phyloP scores from a whole-genome alignment of 1,139 yeast species.

The Maudiozyma humilis region DNA sequence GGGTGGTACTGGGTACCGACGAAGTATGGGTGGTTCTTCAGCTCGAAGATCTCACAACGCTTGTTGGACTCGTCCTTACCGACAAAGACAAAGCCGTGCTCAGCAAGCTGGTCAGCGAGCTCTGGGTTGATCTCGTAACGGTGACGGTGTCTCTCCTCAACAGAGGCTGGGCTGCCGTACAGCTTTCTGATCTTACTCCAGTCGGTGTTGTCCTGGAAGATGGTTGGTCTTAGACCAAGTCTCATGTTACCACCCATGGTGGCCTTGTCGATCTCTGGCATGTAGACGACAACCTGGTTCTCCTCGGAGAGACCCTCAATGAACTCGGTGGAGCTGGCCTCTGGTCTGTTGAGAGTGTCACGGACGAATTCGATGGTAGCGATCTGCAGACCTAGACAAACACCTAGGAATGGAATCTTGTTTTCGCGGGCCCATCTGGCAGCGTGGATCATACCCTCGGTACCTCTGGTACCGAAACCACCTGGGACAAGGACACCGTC shows the following conservation, averaged over 20 bases:
- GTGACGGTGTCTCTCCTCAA: slow-evolving; percentile 95
- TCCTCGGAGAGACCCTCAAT: slow-evolving; percentile 49
- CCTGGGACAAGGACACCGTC: slow-evolving; percentile 98
- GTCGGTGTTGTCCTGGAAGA: slow-evolving; percentile 62
- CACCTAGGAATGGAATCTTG: slow-evolving; percentile 88
- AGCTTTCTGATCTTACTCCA: slow-evolving; percentile 69
- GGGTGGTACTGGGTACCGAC: slow-evolving; percentile 98
- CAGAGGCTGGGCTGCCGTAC: slow-evolving; percentile 64
- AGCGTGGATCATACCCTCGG: slow-evolving; percentile 96
- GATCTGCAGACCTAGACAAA: slow-evolving; percentile 94
- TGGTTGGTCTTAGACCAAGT: slow-evolving; percentile 86
- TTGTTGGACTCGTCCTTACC: slow-evolving; percentile 86
- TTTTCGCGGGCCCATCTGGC: slow-evolving; percentile 97
- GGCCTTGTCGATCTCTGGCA: slow-evolving; percentile 96
- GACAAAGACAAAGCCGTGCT: slow-evolving; percentile 73
- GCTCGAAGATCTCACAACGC: slow-evolving; percentile 91
- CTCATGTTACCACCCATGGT: slow-evolving; percentile 99
- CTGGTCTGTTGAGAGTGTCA: slow-evolving; percentile 58
- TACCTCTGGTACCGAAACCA: slow-evolving; percentile 95
- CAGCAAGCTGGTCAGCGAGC: slow-evolving; percentile 61
- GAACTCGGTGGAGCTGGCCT: slow-evolving; percentile 82
- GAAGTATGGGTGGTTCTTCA: slow-evolving; percentile 71
- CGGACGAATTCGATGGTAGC: slow-evolving; percentile 94
- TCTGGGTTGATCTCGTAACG: slow-evolving; percentile 94
- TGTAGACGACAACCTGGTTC: slow-evolving; percentile 79